phyloP scores from a whole-genome alignment of 2,329 filamentous ascomycete species.

The Periconia macrospinosa region DNA sequence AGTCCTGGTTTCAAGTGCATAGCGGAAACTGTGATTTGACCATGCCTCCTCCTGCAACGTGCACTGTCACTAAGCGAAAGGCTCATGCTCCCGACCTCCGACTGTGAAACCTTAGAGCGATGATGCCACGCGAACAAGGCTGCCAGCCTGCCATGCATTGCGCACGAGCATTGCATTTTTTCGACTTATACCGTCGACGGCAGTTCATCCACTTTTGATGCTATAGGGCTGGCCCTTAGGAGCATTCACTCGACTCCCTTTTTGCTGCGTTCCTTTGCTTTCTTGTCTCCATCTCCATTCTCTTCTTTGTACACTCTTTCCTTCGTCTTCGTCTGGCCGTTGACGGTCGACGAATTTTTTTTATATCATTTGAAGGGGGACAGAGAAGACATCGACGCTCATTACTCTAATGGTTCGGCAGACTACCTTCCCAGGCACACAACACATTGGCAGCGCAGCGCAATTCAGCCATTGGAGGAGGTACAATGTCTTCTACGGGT shows the following conservation, averaged over 20 bases:
- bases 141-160: too few relatives aligned
- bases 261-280: background rate
- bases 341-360: conserved; percentile 17
- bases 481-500: conserved; percentile 31
- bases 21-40: too few relatives aligned
- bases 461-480: conserved; percentile 25
- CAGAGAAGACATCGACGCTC: background rate
- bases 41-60: too few relatives aligned
- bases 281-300: background rate
- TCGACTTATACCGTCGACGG: background rate
- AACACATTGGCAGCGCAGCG: conserved; percentile 15
- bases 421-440: conserved; percentile 20
- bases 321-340: conserved; percentile 8
- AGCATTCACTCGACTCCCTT: background rate
- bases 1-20: too few relatives aligned
- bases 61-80: too few relatives aligned
- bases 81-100: too few relatives aligned
- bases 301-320: conserved; percentile 3
- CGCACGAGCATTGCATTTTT: background rate
- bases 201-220: background rate
- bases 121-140: too few relatives aligned
- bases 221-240: background rate
- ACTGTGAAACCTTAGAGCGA: too few relatives aligned
- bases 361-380: background rate
- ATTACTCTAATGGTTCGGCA: conserved; percentile 19